phyloP scores from a whole-genome alignment of 2,329 filamentous ascomycete species.

The Xylariaceae sp. region DNA sequence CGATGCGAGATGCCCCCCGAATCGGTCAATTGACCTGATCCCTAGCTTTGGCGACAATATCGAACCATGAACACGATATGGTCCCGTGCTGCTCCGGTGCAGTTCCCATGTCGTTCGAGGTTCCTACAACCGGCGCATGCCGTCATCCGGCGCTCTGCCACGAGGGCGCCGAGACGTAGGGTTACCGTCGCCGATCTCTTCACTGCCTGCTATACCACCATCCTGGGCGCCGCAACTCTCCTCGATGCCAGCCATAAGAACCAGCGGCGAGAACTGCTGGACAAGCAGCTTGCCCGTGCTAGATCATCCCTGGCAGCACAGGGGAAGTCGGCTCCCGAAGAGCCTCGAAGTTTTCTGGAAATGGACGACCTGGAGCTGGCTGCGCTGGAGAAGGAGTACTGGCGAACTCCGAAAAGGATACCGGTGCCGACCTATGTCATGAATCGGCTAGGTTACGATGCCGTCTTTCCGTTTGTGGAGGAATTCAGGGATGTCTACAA shows the following conservation, averaged over 20 bases:
- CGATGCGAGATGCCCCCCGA: conserved; percentile 9
- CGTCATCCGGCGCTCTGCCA: conserved; percentile 47
- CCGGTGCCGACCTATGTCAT: neutral
- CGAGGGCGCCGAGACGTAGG: conserved; percentile 45
- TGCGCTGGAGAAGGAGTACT: neutral
- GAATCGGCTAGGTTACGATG: neutral
- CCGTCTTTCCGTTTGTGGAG: conserved; percentile 14
- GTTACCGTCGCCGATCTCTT: conserved; percentile 50
- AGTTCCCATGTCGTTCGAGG: conserved; percentile 56
- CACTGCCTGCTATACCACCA: conserved; percentile 63
- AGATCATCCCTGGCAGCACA: conserved; percentile 39
- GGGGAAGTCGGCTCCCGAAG: conserved; percentile 22
- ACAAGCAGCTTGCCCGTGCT: conserved; percentile 53
- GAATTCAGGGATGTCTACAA: conserved; percentile 24
- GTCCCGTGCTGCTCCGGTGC: conserved; percentile 60
- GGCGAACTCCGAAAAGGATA: neutral
- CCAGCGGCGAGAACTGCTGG: conserved; percentile 53
- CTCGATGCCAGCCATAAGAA: conserved; percentile 58
- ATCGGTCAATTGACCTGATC: conserved; percentile 3
- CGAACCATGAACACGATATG: conserved; percentile 61
- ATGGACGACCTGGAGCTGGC: neutral
- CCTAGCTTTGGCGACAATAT: conserved; percentile 27
- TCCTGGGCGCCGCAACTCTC: conserved; percentile 60
- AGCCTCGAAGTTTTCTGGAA: neutral
- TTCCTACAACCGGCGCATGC: conserved; percentile 49